phyloP scores from a whole-genome alignment of 257 asterid species.

The Solanum dulcamara region DNA sequence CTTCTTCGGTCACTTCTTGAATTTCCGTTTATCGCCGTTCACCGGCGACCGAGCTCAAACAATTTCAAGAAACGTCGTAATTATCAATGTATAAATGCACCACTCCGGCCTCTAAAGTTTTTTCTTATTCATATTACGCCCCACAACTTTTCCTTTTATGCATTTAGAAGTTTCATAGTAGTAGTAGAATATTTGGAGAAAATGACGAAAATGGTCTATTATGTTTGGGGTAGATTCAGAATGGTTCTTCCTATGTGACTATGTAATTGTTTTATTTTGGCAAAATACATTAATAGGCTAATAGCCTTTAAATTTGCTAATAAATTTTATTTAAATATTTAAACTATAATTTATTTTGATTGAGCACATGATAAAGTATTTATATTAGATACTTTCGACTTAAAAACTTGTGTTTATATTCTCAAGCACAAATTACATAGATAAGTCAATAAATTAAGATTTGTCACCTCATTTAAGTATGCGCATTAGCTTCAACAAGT shows the following conservation, averaged over 20 bases:
- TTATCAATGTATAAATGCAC: background rate
- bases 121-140: background rate
- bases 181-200: background rate
- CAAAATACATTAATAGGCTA: too few species aligned
- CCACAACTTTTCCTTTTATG: background rate
- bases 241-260: background rate
- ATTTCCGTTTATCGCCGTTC: background rate
- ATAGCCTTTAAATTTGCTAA: background rate
- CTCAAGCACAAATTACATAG: background rate
- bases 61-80: background rate
- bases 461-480: background rate
- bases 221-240: background rate
- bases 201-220: too few species aligned
- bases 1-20: background rate
- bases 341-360: too few species aligned
- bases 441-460: background rate
- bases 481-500: background rate
- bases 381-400: background rate
- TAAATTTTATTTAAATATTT: too few species aligned
- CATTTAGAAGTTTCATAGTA: background rate
- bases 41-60: background rate
- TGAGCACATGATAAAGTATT: background rate
- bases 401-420: background rate
- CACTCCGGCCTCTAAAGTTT: background rate
- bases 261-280: too few species aligned